These are phyloP conservation scores for Linderniella brevidens DNA, from an alignment of 257 asterid genomes.

Conservation along the genomic window DNA sequence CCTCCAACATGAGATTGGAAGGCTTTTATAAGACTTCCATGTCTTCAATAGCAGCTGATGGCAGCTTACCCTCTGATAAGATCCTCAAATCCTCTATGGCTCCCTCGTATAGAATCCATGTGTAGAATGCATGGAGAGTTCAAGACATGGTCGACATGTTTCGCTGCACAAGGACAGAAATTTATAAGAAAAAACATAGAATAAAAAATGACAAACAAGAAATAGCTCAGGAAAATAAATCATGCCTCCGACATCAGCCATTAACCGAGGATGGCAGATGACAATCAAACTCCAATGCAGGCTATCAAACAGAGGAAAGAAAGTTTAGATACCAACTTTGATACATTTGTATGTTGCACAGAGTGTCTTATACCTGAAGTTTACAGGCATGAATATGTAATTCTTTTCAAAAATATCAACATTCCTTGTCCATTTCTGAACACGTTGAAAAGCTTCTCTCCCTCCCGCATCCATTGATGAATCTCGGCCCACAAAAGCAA, in stretches of 20 bases:
- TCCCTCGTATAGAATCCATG: conserved; percentile 78
- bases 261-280: conserved; percentile 81
- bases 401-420: conserved; percentile 65
- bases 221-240: conserved; percentile 7
- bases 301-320: conserved; percentile 24
- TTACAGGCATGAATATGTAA: conserved; percentile 73
- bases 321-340: conserved; percentile 13
- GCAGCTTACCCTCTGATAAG: conserved; percentile 44
- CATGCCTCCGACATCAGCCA: conserved; percentile 37
- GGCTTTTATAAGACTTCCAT: not conserved
- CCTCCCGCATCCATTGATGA: conserved; percentile 30
- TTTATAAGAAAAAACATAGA: conserved; percentile 13
- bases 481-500: conserved; percentile 34
- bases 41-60: conserved; percentile 9
- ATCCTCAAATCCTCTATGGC: conserved; percentile 50
- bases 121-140: conserved; percentile 67
- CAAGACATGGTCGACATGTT: conserved; percentile 20
- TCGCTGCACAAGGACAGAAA: conserved; percentile 28
- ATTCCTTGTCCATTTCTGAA: conserved; percentile 79
- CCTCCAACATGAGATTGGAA: not conserved
- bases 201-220: conserved; percentile 6
- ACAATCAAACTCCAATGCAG: conserved; percentile 96
- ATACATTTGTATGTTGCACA: conserved; percentile 6
- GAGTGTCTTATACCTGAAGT: conserved; percentile 54
- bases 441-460: conserved; percentile 46